A percentile compares a stretch with the other conserved stretches of the same genome.
Conservation (phyloP, 1,139 yeast species). For the Candida frijolesensis region DNA sequence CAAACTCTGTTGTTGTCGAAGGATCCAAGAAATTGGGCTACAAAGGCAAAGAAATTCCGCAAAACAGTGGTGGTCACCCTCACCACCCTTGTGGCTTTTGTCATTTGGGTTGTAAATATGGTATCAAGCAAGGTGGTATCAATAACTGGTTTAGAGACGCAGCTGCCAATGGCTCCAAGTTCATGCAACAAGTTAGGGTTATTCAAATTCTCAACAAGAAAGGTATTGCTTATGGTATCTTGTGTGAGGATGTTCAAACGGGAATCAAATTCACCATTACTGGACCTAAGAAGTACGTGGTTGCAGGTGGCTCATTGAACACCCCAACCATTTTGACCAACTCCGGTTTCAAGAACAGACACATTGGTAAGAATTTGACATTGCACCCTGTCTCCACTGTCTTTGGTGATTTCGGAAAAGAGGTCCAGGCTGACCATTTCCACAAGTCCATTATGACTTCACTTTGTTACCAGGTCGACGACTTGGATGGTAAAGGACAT, state of each 20-base stretch:
- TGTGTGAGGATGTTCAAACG: conserved; percentile 33
- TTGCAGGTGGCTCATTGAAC: conserved; percentile 53
- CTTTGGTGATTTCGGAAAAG: conserved; percentile 46
- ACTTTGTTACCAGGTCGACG: conserved; percentile 51
- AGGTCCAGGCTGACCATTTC: conserved; percentile 36
- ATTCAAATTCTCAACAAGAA: conserved; percentile 37
- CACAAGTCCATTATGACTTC: conserved; percentile 54
- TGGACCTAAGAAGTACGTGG: conserved; percentile 51
- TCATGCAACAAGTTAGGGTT: conserved; percentile 53
- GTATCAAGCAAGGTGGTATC: conserved; percentile 57
- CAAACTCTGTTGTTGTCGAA: conserved; percentile 49
- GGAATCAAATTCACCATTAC: conserved; percentile 38
- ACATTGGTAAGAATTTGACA: conserved; percentile 57
- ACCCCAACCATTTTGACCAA: conserved; percentile 54
- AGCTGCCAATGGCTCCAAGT: conserved; percentile 47
- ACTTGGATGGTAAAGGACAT: conserved; percentile 57
- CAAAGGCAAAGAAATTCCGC: conserved; percentile 42
- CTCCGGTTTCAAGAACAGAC: conserved; percentile 55
- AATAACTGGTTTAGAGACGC: conserved; percentile 58
- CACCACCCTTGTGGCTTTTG: conserved; percentile 55
- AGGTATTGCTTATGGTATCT: conserved; percentile 50
- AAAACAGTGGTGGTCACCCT: conserved; percentile 52
- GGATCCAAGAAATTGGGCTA: conserved; percentile 54
- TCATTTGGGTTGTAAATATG: conserved; percentile 55
- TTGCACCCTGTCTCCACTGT: conserved; percentile 53